Evolutionary conservation across 208 protist species (phyloP).

Genomic region (Crithidia thermophila): DNA sequence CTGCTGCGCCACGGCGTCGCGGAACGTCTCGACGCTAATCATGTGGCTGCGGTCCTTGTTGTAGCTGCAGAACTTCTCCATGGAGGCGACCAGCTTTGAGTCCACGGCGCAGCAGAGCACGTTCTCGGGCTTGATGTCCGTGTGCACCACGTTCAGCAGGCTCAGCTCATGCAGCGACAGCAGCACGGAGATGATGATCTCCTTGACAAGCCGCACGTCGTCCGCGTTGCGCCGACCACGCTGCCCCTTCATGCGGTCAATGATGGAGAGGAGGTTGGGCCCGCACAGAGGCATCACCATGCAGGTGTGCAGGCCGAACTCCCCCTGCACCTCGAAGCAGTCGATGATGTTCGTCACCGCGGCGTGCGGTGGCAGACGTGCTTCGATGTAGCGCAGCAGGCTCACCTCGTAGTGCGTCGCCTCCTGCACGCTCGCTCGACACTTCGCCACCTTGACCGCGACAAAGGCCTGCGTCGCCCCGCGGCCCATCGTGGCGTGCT

Average conservation of each 20-base stretch:
- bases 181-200: constrained; percentile 74
- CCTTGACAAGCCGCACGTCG: constrained; percentile 81
- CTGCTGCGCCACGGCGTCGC: constrained; percentile 29
- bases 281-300: constrained; percentile 88
- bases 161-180: constrained; percentile 72
- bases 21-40: constrained; percentile 33
- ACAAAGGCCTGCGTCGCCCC: constrained; percentile 71
- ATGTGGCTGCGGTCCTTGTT: constrained; percentile 58
- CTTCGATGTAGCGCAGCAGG: constrained; percentile 65
- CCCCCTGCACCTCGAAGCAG: constrained; percentile 70
- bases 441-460: constrained; percentile 87
- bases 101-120: constrained; percentile 76
- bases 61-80: constrained; percentile 68
- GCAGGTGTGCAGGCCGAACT: constrained; percentile 68
- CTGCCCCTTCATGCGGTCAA: constrained; percentile 64
- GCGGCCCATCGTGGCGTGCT: constrained; percentile 29
- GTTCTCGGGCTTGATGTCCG: constrained; percentile 94
- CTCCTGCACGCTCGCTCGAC: constrained; percentile 49
- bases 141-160: constrained; percentile 85
- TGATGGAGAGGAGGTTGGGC: constrained; percentile 82
- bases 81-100: constrained; percentile 55
- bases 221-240: constrained; percentile 41
- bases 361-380: constrained; percentile 25
- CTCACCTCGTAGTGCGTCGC: constrained; percentile 79
- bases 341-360: constrained; percentile 79